These are phyloP conservation scores for Crataegus laevigata DNA, from an alignment of 306 rosid species.

Conservation along the genomic window DNA sequence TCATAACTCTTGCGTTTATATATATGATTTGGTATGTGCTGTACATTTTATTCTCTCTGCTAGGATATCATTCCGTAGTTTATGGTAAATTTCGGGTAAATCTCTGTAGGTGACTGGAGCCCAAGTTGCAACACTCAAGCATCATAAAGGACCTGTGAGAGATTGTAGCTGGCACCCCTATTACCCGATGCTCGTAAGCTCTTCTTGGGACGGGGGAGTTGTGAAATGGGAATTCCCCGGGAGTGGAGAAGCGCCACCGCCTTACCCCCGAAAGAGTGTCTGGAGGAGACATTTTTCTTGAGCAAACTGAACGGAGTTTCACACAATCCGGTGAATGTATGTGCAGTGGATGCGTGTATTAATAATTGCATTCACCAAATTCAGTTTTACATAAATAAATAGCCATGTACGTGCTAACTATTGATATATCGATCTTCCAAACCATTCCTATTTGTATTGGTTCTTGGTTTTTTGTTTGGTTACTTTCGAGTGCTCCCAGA, in stretches of 20 bases:
- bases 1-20: constrained; percentile 56
- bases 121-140: constrained; percentile 76
- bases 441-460: neutral
- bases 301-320: neutral
- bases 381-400: constrained; percentile 38
- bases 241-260: constrained; percentile 29
- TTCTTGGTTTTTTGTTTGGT: neutral
- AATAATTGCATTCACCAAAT: neutral
- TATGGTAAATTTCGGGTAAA: neutral
- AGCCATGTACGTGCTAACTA: constrained; percentile 6
- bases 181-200: constrained; percentile 71
- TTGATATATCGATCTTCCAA: neutral
- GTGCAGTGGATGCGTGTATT: neutral
- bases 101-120: constrained; percentile 65
- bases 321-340: neutral
- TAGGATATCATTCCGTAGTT: neutral
- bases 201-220: constrained; percentile 90
- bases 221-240: constrained; percentile 79
- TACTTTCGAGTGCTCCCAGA: neutral
- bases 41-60: neutral
- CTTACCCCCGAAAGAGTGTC: constrained; percentile 26
- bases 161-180: constrained; percentile 98
- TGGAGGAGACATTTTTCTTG: constrained; percentile 29
- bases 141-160: constrained; percentile 82
- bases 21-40: constrained; percentile 83